phyloP scores from a whole-genome alignment of 2,329 filamentous ascomycete species.

The Bipolaris cookei region DNA sequence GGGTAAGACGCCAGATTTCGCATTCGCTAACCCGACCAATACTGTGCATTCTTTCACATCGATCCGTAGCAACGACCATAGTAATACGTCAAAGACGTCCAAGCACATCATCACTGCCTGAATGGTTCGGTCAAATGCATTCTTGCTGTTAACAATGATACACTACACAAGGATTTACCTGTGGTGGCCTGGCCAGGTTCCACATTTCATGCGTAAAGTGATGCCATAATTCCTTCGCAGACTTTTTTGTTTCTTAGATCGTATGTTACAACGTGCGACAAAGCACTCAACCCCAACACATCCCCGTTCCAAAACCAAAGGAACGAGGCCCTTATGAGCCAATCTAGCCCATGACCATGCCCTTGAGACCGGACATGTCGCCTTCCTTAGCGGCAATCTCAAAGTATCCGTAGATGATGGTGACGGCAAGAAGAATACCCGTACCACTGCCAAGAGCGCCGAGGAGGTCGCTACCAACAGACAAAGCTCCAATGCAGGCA shows the following conservation, averaged over 20 bases:
- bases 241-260: conserved; percentile 20
- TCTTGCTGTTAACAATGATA: conserved; percentile 14
- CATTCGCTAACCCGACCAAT: conserved; percentile 13
- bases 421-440: conserved; percentile 96
- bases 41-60: too few relatives aligned
- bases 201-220: conserved; percentile 9
- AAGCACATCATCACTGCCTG: background rate
- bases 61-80: background rate
- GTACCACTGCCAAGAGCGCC: conserved; percentile 96
- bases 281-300: conserved; percentile 10
- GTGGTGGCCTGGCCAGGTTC: conserved; percentile 9
- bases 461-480: conserved; percentile 92
- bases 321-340: conserved; percentile 3
- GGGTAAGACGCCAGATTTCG: conserved; percentile 6
- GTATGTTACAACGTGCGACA: conserved; percentile 21
- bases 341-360: conserved; percentile 64
- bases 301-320: conserved; percentile 9
- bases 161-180: conserved; percentile 11
- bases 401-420: conserved; percentile 99
- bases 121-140: background rate
- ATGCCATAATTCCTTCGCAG: conserved; percentile 13
- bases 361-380: conserved; percentile 80
- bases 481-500: conserved; percentile 97
- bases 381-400: conserved; percentile 99
- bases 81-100: too few relatives aligned